Conservation (phyloP, 345 rosid species). For the Toxicodendron radicans region DNA sequence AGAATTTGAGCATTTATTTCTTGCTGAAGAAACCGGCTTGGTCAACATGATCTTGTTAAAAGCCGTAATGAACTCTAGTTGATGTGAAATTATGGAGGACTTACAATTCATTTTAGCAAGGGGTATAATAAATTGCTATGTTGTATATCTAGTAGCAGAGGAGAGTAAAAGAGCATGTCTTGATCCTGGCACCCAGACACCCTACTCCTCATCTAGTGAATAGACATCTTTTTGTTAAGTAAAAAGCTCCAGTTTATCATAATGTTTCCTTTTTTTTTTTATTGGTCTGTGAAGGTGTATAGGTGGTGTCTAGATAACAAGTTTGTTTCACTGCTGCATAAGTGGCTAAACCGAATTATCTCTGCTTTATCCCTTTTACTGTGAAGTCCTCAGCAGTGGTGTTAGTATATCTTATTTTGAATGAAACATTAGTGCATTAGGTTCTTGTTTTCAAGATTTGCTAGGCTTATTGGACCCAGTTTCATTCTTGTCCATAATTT, state of each 20-base stretch:
- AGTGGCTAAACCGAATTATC: neutral
- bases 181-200: neutral
- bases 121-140: neutral
- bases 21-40: neutral
- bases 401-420: neutral
- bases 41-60: neutral
- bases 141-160: neutral
- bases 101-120: neutral
- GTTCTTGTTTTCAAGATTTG: neutral
- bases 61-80: neutral
- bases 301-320: neutral
- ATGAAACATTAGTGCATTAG: neutral
- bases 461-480: neutral
- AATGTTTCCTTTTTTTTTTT: neutral
- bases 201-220: neutral
- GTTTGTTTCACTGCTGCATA: neutral
- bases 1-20: neutral
- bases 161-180: constrained; percentile 2
- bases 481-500: neutral
- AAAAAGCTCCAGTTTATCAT: neutral
- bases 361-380: neutral
- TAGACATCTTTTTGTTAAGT: neutral
- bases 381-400: neutral
- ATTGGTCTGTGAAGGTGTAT: neutral
- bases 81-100: neutral